These are phyloP conservation scores for Xylaria venustula DNA, from an alignment of 495 filamentous ascomycete species.

Conservation along the genomic window DNA sequence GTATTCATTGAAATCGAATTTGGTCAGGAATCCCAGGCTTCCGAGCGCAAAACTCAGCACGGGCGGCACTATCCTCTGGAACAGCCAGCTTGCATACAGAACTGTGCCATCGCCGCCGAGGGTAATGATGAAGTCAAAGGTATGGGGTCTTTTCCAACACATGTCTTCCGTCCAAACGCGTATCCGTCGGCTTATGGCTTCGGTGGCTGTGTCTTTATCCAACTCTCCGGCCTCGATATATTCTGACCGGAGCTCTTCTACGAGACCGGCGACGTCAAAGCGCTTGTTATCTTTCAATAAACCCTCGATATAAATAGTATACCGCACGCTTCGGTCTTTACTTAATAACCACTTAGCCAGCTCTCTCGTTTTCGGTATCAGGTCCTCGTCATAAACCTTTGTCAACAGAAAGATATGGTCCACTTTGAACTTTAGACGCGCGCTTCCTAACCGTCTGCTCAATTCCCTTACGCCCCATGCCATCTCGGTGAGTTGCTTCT, in stretches of 20 bases:
- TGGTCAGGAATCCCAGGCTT: constrained; percentile 91
- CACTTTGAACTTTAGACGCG: constrained; percentile 76
- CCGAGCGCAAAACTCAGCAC: constrained; percentile 89
- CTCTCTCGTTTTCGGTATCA: constrained; percentile 78
- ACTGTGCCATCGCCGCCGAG: constrained; percentile 98
- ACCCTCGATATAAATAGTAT: constrained; percentile 79
- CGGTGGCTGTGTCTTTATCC: constrained; percentile 41
- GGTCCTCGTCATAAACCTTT: constrained; percentile 78
- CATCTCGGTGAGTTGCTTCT: constrained; percentile 92
- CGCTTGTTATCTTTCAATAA: constrained; percentile 64
- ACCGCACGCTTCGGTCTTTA: constrained; percentile 62
- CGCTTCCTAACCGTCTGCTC: constrained; percentile 76
- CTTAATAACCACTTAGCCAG: constrained; percentile 84
- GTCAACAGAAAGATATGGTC: constrained; percentile 84
- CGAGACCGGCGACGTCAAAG: constrained; percentile 66
- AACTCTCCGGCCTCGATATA: constrained; percentile 25
- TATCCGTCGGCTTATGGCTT: constrained; percentile 57
- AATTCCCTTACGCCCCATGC: constrained; percentile 91
- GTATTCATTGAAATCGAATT: constrained; percentile 84
- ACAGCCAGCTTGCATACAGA: constrained; percentile 92
- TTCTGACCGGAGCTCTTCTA: constrained; percentile 41
- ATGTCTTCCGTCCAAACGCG: constrained; percentile 82
- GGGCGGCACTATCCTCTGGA: constrained; percentile 94
- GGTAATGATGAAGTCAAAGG: constrained; percentile 90
- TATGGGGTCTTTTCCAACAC: constrained; percentile 73